A percentile compares a stretch with the other conserved stretches of the same genome.
phyloP scores from a whole-genome alignment of 2,329 filamentous ascomycete species.

The Tolypocladium sp. region DNA sequence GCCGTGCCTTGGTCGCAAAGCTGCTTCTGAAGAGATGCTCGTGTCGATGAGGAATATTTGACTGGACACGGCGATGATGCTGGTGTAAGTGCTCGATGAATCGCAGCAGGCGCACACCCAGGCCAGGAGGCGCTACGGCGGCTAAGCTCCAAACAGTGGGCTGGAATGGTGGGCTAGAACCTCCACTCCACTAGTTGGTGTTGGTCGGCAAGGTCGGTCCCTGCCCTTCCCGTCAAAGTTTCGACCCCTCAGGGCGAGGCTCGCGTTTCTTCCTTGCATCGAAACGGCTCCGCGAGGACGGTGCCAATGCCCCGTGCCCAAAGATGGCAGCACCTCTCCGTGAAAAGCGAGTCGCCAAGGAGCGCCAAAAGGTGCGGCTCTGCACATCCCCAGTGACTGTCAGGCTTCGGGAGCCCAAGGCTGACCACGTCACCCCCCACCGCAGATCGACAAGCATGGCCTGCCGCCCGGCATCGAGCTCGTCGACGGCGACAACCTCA shows the following conservation, averaged over 20 bases:
- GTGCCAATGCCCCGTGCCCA: not conserved
- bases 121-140: not conserved
- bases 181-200: not conserved
- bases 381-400: not conserved
- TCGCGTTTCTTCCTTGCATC: not conserved
- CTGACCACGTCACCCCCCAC: constrained; percentile 9
- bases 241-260: not conserved
- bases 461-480: constrained; percentile 66
- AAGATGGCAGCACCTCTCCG: constrained; percentile 16
- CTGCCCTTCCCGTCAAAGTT: not conserved
- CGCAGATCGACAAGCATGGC: constrained; percentile 42
- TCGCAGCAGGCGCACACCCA: too few relatives aligned
- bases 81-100: not conserved
- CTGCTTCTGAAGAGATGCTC: not conserved
- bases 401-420: not conserved
- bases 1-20: not conserved
- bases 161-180: not conserved
- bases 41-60: not conserved
- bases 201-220: too few relatives aligned
- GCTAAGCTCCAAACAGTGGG: not conserved
- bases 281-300: constrained; percentile 1
- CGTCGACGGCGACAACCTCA: constrained; percentile 64
- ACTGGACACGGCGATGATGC: not conserved
- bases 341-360: constrained; percentile 17
- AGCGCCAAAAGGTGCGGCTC: constrained; percentile 17